Conservation (phyloP, 148 eudicot genomes). For the Chenopodium berlandieri region DNA sequence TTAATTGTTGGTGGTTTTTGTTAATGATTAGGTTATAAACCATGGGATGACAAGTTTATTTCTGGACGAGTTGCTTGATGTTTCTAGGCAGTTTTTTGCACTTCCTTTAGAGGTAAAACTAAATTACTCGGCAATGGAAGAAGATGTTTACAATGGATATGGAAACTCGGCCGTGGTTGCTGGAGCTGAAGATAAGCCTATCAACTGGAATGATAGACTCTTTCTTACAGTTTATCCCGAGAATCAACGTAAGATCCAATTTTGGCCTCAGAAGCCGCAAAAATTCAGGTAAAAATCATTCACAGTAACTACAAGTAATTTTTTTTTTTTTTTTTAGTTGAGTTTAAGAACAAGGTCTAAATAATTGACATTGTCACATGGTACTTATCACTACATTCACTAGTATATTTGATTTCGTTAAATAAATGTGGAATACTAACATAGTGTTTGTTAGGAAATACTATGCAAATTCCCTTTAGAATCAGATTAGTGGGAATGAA, state of each 20-base stretch:
- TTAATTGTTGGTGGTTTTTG: background rate
- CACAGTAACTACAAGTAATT: too few relatives aligned
- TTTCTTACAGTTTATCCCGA: conserved; percentile 38
- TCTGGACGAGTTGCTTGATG: conserved; percentile 48
- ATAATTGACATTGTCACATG: background rate
- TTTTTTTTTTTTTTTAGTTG: too few relatives aligned
- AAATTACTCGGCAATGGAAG: conserved; percentile 19
- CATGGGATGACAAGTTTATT: conserved; percentile 56
- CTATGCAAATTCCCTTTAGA: too few relatives aligned
- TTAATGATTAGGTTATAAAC: conserved; percentile 37
- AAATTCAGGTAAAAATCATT: conserved; percentile 16
- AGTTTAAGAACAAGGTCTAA: too few relatives aligned
- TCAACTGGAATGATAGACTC: background rate
- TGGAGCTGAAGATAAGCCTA: conserved; percentile 35
- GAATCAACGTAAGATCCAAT: conserved; percentile 27
- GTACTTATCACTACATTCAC: background rate
- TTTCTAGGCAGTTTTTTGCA: conserved; percentile 48
- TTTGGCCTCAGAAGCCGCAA: conserved; percentile 33
- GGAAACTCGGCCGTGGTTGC: conserved; percentile 29
- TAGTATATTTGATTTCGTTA: background rate
- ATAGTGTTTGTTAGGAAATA: too few relatives aligned
- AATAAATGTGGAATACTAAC: background rate
- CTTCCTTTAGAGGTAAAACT: conserved; percentile 47
- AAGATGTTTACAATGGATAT: conserved; percentile 44
- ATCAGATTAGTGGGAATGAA: too few relatives aligned